Conservation (phyloP, 2,329 filamentous ascomycete species). For the Grosmannia clavigera region DNA sequence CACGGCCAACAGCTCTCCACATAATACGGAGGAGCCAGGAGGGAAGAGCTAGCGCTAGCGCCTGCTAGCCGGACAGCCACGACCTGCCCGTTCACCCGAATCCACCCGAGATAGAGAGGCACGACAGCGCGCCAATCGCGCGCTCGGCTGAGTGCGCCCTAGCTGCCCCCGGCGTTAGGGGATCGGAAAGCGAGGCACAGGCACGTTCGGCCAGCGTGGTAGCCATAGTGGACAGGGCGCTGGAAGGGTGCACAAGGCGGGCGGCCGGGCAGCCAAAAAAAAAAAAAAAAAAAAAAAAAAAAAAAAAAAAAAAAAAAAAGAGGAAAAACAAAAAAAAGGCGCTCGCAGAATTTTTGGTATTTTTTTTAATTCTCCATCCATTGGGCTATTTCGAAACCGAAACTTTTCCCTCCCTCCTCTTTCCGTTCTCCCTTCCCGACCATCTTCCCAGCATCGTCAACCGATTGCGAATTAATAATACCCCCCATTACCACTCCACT, state of each 20-base stretch:
- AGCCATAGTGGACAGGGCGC: too few relatives aligned
- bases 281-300: neutral
- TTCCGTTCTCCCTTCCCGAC: neutral
- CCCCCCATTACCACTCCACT: constrained; percentile 7
- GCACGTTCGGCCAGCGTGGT: too few relatives aligned
- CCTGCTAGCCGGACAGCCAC: neutral
- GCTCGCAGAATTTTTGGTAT: neutral
- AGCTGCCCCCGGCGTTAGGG: too few relatives aligned
- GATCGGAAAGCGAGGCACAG: neutral
- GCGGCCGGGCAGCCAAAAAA: neutral
- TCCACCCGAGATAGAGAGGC: constrained; percentile 13
- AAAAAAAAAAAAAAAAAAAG: neutral
- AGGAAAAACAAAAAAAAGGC: neutral
- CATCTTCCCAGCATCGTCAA: neutral
- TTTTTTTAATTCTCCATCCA: neutral
- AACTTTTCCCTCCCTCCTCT: neutral
- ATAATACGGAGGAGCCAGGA: too few relatives aligned
- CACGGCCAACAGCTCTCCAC: too few relatives aligned
- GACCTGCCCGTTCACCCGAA: constrained; percentile 11
- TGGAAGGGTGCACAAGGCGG: too few relatives aligned
- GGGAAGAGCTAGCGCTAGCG: too few relatives aligned
- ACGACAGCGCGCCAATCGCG: constrained; percentile 1
- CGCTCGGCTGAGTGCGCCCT: neutral
- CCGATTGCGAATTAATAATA: neutral
- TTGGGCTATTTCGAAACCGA: neutral